Evolutionary conservation across 2,329 filamentous ascomycete genomes (phyloP).

Genomic region (Curvularia sp.): DNA sequence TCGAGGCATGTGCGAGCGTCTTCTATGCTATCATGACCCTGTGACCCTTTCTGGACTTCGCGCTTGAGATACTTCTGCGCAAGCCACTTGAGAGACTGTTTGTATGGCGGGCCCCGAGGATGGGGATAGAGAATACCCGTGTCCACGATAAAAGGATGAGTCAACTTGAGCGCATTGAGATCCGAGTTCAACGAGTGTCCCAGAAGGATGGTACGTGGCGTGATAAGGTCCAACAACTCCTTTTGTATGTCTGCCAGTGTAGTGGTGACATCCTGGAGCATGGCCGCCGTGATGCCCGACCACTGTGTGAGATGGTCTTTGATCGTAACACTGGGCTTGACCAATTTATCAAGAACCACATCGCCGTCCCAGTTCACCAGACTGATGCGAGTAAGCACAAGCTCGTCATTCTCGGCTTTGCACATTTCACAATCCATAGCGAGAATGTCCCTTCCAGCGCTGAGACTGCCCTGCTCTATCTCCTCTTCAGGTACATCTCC

Average conservation of each 20-base stretch:
- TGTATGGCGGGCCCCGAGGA: slow-evolving; percentile 84
- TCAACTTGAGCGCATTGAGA: slow-evolving; percentile 80
- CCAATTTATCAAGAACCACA: slow-evolving; percentile 84
- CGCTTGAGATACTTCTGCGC: slow-evolving; percentile 83
- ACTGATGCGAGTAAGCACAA: slow-evolving; percentile 87
- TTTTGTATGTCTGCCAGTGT: slow-evolving; percentile 82
- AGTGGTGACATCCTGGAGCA: slow-evolving; percentile 83
- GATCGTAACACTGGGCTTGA: slow-evolving; percentile 88
- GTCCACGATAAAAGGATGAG: slow-evolving; percentile 93
- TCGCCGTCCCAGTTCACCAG: slow-evolving; percentile 85
- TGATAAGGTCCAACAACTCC: slow-evolving; percentile 74
- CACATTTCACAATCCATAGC: slow-evolving; percentile 98
- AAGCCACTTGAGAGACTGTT: slow-evolving; percentile 89
- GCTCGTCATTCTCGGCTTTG: slow-evolving; percentile 78
- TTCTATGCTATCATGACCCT: slow-evolving; percentile 90
- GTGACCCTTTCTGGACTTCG: slow-evolving; percentile 82
- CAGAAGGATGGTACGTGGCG: slow-evolving; percentile 74
- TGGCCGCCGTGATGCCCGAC: slow-evolving; percentile 89
- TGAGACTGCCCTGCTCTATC: slow-evolving; percentile 81
- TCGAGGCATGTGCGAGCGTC: slow-evolving; percentile 91
- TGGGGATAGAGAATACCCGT: slow-evolving; percentile 91
- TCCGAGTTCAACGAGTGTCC: slow-evolving; percentile 86
- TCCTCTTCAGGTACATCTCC: slow-evolving; percentile 72
- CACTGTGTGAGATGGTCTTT: slow-evolving; percentile 87
- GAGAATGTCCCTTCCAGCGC: slow-evolving; percentile 78